Base-by-base conservation (phyloP, 768 basidiomycete genomes). In the Termitomyces heimii region DNA sequence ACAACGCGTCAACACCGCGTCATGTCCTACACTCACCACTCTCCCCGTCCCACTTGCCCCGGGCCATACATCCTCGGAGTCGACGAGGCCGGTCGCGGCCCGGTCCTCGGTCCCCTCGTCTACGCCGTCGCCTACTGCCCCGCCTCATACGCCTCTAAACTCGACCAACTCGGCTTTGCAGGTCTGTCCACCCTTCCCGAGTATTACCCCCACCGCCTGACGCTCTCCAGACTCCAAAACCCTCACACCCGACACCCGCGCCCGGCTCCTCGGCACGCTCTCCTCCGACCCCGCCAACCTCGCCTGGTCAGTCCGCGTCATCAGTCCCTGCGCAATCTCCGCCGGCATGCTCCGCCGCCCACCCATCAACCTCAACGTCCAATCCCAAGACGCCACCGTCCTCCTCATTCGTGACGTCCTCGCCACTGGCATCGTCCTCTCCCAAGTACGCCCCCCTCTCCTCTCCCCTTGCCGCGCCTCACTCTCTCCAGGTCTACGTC, bases 11-110 rank as follows among this genome's bases (percentile, higher is more conserved):
- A n/a, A n/a, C n/a, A n/a, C n/a, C n/a, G n/a, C n/a, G n/a, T 6
- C 44, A 46, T 46, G 45, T 91, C 92, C 0, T 93, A 93, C 66
- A 86, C 89, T 0, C 84, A 89, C 66, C 88, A 92, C 67, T 89
- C 89, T 0, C 78, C 84, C 1, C 80, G 69, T 0, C 91, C 92
- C 2, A 86, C 85, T n/a, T 0, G 80, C 84, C 0, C 56, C 70
- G 1, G 92, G 92, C 0, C 89, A 0, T 97, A 95, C 74, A 92
- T 98, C 49, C 86, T 99, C 50, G 97, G 97, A 24, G 94, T 99
- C n/a, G 97, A 99, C 70, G 97, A 99, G 69, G 97, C 97, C 0
- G 97, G 97, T 0, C 80, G 97, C 54, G 97, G 97, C 0, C 97
- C 96, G 22, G 96, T 96, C 1, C 76, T 99, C 0, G 96, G 95